Conservation (phyloP, 2,329 filamentous ascomycete genomes). For the Fusarium nurragi region DNA sequence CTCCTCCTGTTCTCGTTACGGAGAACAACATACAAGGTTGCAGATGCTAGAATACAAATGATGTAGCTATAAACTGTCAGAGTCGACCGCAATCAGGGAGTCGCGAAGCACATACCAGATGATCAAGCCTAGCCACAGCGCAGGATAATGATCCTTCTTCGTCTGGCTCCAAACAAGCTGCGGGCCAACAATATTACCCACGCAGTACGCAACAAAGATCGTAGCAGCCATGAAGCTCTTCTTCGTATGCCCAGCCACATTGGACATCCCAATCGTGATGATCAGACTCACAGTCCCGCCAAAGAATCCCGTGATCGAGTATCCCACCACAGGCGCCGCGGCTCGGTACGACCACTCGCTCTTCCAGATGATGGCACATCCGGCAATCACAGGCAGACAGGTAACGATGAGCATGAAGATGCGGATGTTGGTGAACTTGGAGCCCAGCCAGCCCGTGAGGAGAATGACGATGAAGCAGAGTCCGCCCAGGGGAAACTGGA, state of each 20-base stretch:
- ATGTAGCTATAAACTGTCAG: conserved; percentile 62
- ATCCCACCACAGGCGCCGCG: conserved; percentile 73
- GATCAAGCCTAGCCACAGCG: conserved; percentile 75
- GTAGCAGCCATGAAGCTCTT: conserved; percentile 80
- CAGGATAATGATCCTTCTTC: conserved; percentile 73
- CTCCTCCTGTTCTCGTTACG: conserved; percentile 66
- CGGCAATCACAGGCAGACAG: conserved; percentile 78
- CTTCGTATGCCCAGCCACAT: conserved; percentile 80
- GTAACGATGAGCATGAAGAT: conserved; percentile 71
- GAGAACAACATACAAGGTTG: conserved; percentile 67
- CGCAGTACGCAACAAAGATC: conserved; percentile 79
- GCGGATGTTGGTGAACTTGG: conserved; percentile 68
- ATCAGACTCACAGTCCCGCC: conserved; percentile 72
- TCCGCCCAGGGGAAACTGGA: conserved; percentile 78
- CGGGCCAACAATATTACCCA: conserved; percentile 80
- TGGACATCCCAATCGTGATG: conserved; percentile 66
- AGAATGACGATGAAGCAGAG: conserved; percentile 75
- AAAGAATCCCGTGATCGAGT: conserved; percentile 77
- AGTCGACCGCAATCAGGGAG: rapidly evolving
- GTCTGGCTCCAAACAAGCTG: conserved; percentile 75
- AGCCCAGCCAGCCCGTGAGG: conserved; percentile 70
- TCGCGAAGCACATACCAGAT: conserved; percentile 55
- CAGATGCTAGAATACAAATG: conserved; percentile 70
- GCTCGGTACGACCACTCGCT: conserved; percentile 70
- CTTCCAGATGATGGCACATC: conserved; percentile 80